Conservation (phyloP, 1,139 yeast species). For the Petasospora rhodanensis region DNA sequence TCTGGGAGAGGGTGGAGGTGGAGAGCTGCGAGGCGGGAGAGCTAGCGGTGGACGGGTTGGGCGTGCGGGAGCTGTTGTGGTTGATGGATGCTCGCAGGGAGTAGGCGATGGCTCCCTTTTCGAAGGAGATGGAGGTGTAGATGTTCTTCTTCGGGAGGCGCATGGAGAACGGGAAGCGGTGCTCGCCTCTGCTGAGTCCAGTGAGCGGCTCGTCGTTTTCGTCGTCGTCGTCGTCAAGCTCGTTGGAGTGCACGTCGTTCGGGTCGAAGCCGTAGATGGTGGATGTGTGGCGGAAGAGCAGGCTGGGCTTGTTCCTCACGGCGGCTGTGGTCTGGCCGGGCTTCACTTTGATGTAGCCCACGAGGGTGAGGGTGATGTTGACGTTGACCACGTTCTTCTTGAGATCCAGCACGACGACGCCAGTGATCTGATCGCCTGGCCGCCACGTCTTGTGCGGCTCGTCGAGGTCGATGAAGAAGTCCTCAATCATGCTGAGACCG, state of each 20-base stretch:
- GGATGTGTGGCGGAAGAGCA: conserved; percentile 60
- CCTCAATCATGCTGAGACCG: conserved; percentile 42
- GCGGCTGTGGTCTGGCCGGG: conserved; percentile 42
- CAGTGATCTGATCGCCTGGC: conserved; percentile 64
- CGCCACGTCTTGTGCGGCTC: conserved; percentile 61
- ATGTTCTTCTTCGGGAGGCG: conserved; percentile 68
- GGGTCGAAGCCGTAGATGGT: conserved; percentile 56
- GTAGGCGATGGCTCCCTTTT: conserved; percentile 78
- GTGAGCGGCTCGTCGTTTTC: conserved; percentile 18
- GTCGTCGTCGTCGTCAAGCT: conserved; percentile 4
- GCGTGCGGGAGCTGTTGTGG: conserved; percentile 20
- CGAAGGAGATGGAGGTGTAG: conserved; percentile 75
- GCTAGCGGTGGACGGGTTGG: conserved; percentile 6
- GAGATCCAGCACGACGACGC: conserved; percentile 53
- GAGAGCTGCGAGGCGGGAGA: conserved; percentile 20
- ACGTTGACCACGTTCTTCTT: conserved; percentile 54
- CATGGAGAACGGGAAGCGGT: conserved; percentile 80
- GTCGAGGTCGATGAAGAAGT: conserved; percentile 64
- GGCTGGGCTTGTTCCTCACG: conserved; percentile 46
- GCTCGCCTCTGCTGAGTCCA: conserved; percentile 75
- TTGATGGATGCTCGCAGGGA: conserved; percentile 52
- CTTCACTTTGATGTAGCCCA: conserved; percentile 55
- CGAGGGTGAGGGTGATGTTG: conserved; percentile 46
- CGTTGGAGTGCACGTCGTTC: too few species aligned
- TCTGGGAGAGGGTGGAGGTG: conserved; percentile 14